phyloP scores from a whole-genome alignment of 306 rosid species.

The Cicer chorassanicum region DNA sequence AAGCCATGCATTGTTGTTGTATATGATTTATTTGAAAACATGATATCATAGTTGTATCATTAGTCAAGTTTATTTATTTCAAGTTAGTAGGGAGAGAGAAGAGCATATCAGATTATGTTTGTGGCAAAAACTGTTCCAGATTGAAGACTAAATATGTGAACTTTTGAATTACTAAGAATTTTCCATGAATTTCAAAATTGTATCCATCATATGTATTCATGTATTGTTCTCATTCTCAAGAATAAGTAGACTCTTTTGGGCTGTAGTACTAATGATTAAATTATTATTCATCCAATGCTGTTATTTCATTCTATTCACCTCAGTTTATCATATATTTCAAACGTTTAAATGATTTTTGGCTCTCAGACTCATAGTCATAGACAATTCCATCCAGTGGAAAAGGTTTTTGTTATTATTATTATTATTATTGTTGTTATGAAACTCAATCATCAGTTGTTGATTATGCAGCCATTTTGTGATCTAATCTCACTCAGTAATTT shows the following conservation, averaged over 20 bases:
- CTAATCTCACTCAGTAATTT: too few species aligned
- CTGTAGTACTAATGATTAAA: background rate
- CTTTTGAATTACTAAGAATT: background rate
- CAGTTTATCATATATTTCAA: too few species aligned
- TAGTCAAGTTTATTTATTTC: conserved; percentile 36
- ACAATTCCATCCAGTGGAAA: too few species aligned
- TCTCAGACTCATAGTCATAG: too few species aligned
- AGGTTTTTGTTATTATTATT: too few species aligned
- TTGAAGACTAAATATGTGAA: conserved; percentile 15
- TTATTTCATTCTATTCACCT: background rate
- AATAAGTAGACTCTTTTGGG: conserved; percentile 2
- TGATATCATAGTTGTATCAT: conserved; percentile 31
- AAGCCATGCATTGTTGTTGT: conserved; percentile 67
- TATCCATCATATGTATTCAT: conserved; percentile 1
- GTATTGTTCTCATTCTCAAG: conserved; percentile 15
- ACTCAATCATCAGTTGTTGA: too few species aligned
- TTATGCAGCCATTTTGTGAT: too few species aligned
- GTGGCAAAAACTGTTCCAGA: conserved; percentile 34
- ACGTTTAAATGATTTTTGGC: too few species aligned
- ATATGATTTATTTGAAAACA: conserved; percentile 51
- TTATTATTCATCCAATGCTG: background rate
- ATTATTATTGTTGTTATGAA: too few species aligned
- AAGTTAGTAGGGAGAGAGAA: conserved; percentile 32
- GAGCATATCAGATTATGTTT: conserved; percentile 22
- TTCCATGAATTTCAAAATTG: conserved; percentile 1